Percentiles rank a stretch among this genome's conserved stretches.
Evolutionary conservation across 345 rosid species (phyloP).

Genomic region (Salix dunnii): DNA sequence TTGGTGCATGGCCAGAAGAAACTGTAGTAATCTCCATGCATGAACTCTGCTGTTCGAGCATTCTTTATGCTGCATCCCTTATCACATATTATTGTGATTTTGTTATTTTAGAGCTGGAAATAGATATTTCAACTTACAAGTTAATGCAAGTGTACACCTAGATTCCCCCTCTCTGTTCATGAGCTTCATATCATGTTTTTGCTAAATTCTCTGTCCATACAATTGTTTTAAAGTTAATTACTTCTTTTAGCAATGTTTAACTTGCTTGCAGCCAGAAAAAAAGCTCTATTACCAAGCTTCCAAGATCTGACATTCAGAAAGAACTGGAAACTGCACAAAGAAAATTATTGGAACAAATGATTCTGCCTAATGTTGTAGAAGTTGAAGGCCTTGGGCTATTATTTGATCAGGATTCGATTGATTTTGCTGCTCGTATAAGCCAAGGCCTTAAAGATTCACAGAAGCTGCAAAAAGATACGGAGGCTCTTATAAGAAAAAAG

Average conservation of each 20-base stretch:
- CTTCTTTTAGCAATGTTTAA: constrained; percentile 13
- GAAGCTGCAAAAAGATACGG: constrained; percentile 65
- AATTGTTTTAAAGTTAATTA: background rate
- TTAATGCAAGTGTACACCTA: background rate
- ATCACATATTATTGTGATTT: background rate
- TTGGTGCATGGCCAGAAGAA: background rate
- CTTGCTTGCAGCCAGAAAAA: constrained; percentile 48
- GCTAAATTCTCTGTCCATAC: background rate
- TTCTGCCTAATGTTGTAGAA: constrained; percentile 69
- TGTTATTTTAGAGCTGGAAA: background rate
- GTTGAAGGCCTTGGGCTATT: constrained; percentile 61
- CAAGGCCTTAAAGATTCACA: constrained; percentile 68
- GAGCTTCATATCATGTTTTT: background rate
- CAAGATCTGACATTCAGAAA: constrained; percentile 63
- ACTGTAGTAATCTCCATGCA: background rate
- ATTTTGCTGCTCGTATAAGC: constrained; percentile 58
- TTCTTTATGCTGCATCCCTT: background rate
- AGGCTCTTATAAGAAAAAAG: constrained; percentile 56
- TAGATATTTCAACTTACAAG: background rate
- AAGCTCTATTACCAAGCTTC: constrained; percentile 46
- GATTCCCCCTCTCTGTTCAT: background rate
- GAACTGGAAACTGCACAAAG: constrained; percentile 70
- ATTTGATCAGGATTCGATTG: constrained; percentile 50
- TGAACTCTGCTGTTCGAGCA: background rate
- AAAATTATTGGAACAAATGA: constrained; percentile 65